A percentile compares a stretch with the other conserved stretches of the same genome.
Conservation (phyloP, 2,329 filamentous ascomycete genomes). For the Sphaerulina vaccinii region DNA sequence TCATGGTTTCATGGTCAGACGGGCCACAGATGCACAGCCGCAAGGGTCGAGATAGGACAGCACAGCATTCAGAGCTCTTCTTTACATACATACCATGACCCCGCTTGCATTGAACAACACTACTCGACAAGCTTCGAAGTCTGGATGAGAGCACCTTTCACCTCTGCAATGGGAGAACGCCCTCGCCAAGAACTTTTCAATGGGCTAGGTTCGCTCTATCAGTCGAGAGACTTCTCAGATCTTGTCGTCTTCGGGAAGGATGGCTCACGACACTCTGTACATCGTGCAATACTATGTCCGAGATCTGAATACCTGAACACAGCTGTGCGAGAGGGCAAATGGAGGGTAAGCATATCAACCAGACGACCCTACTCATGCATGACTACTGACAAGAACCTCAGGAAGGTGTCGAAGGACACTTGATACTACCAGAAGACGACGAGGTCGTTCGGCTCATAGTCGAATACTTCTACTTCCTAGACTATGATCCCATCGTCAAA, state of each 20-base stretch:
- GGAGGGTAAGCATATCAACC: constrained; percentile 23
- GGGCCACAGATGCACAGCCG: constrained; percentile 9
- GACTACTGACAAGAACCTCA: constrained; percentile 1
- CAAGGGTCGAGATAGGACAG: background rate
- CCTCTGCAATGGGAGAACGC: constrained; percentile 20
- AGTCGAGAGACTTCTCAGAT: constrained; percentile 27
- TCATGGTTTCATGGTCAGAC: background rate
- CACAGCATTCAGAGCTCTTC: background rate
- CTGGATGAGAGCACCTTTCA: constrained; percentile 9
- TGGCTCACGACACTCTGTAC: constrained; percentile 22
- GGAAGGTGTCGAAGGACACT: constrained; percentile 27
- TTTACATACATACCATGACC: background rate
- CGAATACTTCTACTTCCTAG: constrained; percentile 31
- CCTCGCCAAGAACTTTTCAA: constrained; percentile 21
- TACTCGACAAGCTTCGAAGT: background rate
- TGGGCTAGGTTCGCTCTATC: constrained; percentile 24
- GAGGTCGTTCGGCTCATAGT: constrained; percentile 29
- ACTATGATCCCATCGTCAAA: constrained; percentile 26
- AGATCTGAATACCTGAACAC: constrained; percentile 24
- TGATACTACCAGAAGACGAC: constrained; percentile 28
- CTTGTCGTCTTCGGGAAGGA: constrained; percentile 22
- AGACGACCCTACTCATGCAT: background rate
- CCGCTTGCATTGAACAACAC: background rate
- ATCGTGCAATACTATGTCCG: constrained; percentile 30
- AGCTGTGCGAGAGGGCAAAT: constrained; percentile 22